Conservation (phyloP, 352 stramenopile species). For the Phytophthora pistaciae region DNA sequence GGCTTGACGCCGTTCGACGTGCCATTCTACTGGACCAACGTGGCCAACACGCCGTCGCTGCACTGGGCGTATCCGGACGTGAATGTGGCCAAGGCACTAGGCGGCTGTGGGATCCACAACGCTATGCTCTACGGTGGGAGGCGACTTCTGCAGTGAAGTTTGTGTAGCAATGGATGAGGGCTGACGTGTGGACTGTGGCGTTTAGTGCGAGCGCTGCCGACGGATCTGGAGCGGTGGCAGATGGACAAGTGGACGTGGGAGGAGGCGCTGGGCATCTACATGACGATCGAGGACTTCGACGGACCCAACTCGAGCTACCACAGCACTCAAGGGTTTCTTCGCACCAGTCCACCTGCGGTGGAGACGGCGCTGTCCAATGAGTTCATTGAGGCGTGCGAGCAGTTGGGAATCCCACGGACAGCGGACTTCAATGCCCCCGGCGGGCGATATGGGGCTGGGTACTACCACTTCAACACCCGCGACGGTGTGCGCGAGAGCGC, state of each 20-base stretch:
- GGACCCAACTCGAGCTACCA: slow-evolving; percentile 66
- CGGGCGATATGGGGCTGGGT: slow-evolving; percentile 73
- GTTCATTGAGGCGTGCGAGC: slow-evolving; percentile 63
- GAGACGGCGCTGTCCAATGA: slow-evolving; percentile 47
- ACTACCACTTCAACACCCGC: slow-evolving; percentile 91
- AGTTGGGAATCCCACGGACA: slow-evolving; percentile 64
- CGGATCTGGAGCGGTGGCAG: slow-evolving; percentile 82
- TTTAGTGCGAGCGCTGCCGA: slow-evolving; percentile 68
- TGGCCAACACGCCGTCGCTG: slow-evolving; percentile 69
- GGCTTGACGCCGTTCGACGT: slow-evolving; percentile 84
- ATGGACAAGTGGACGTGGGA: slow-evolving; percentile 83
- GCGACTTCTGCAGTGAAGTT: not conserved
- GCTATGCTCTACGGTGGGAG: slow-evolving; percentile 90
- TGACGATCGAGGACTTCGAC: slow-evolving; percentile 80
- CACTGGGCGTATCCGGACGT: slow-evolving; percentile 86
- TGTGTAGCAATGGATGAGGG: not conserved
- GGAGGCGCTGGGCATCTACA: slow-evolving; percentile 75
- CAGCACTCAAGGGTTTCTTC: slow-evolving; percentile 58
- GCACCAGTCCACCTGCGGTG: slow-evolving; percentile 53
- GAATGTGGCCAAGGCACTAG: slow-evolving; percentile 86
- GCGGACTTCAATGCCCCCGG: slow-evolving; percentile 87
- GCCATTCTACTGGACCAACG: slow-evolving; percentile 86
- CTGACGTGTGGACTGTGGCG: not conserved
- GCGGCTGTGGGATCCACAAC: slow-evolving; percentile 92
- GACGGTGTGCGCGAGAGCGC: slow-evolving; percentile 87